Conservation (phyloP, 1,284 basidiomycete species). For the Meira nashicola region DNA sequence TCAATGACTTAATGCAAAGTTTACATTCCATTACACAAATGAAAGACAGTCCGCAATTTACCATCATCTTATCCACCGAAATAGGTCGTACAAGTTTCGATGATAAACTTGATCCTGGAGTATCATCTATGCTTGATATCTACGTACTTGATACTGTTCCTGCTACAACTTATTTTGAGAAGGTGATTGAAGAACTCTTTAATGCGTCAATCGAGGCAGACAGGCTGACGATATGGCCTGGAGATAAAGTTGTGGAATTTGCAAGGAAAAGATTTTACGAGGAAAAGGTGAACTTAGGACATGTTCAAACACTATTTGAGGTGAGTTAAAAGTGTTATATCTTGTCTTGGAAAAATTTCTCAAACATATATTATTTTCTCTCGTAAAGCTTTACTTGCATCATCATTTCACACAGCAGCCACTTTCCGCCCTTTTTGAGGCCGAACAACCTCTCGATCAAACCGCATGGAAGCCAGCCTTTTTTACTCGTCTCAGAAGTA, state of each 20-base stretch:
- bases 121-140: not conserved
- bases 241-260: not conserved
- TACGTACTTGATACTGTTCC: not conserved
- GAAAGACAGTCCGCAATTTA: not conserved
- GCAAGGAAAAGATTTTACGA: not conserved
- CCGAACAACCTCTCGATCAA: not conserved
- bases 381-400: not conserved
- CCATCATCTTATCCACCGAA: not conserved
- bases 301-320: not conserved
- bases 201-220: too few relatives aligned
- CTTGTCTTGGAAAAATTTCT: not conserved
- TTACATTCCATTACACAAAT: not conserved
- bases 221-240: not conserved
- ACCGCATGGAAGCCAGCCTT: not conserved
- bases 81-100: not conserved
- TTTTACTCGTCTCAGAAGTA: not conserved
- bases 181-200: slow-evolving; percentile 3
- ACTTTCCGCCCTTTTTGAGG: not conserved
- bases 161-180: not conserved
- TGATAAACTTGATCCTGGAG: slow-evolving; percentile 1
- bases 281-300: not conserved
- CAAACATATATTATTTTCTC: not conserved
- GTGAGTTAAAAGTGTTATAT: not conserved
- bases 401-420: slow-evolving; percentile 3
- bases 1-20: slow-evolving; percentile 8